These are phyloP conservation scores for Echinosophora koreensis DNA, from an alignment of 306 rosid species.

Conservation along the genomic window DNA sequence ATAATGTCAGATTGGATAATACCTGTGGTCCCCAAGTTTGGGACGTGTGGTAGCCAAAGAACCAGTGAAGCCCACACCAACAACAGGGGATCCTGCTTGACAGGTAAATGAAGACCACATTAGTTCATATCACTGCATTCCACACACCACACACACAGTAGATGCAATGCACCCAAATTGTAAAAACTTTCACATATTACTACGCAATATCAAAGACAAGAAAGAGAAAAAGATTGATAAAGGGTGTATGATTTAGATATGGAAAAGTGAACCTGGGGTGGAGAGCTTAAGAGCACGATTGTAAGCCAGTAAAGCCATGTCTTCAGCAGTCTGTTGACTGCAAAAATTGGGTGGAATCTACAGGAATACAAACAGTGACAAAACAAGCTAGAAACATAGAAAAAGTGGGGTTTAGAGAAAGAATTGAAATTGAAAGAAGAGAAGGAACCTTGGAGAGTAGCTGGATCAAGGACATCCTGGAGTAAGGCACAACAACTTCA, in stretches of 20 bases:
- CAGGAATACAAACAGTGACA: slow-evolving; percentile 22
- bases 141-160: not conserved
- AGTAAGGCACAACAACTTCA: slow-evolving; percentile 84
- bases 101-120: slow-evolving; percentile 35
- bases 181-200: not conserved
- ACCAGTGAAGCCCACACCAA: slow-evolving; percentile 94
- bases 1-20: slow-evolving; percentile 35
- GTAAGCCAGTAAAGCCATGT: slow-evolving; percentile 86
- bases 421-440: not conserved
- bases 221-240: not conserved
- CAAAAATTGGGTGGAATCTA: slow-evolving; percentile 85
- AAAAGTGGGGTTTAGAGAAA: not conserved
- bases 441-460: slow-evolving; percentile 75
- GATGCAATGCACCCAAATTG: slow-evolving; percentile 2
- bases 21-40: slow-evolving; percentile 91
- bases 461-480: slow-evolving; percentile 73
- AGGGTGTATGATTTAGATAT: not conserved
- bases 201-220: not conserved
- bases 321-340: slow-evolving; percentile 72
- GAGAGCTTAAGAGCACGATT: slow-evolving; percentile 97
- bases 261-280: slow-evolving; percentile 63
- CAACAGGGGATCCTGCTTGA: slow-evolving; percentile 75
- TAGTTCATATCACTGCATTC: slow-evolving; percentile 16
- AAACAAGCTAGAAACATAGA: not conserved
- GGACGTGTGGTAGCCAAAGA: slow-evolving; percentile 72